Evolutionary conservation across 257 asterid genomes (phyloP).

Genomic region (Nicotiana tomentosiformis): DNA sequence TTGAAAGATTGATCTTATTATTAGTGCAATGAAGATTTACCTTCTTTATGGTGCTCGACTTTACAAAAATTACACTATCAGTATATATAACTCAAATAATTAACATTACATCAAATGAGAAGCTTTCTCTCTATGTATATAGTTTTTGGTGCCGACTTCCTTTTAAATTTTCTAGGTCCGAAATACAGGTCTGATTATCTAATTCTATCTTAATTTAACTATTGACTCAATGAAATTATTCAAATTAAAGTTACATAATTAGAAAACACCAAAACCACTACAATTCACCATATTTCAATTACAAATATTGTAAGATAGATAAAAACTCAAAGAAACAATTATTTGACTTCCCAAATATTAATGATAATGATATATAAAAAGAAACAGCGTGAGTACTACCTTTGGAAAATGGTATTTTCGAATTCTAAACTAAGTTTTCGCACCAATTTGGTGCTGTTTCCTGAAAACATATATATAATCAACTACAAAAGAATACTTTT

Average conservation of each 20-base stretch:
- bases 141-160: no score
- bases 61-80: no score
- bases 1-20: not conserved
- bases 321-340: not conserved
- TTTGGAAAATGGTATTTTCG: no score
- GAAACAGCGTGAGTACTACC: no score
- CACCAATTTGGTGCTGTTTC: not conserved
- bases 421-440: not conserved
- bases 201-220: not conserved
- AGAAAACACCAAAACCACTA: not conserved
- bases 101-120: no score
- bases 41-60: not conserved
- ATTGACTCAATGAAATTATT: not conserved
- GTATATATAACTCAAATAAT: no score
- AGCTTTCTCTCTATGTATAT: no score
- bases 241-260: not conserved
- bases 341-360: no score
- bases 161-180: no score
- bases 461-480: not conserved
- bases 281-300: not conserved
- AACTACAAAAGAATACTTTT: not conserved
- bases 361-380: no score
- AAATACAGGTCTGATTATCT: not conserved
- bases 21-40: not conserved
- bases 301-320: no score